These are phyloP conservation scores for Pseudogymnoascus sp. DNA, from an alignment of 2,329 filamentous ascomycete species.

Conservation along the genomic window DNA sequence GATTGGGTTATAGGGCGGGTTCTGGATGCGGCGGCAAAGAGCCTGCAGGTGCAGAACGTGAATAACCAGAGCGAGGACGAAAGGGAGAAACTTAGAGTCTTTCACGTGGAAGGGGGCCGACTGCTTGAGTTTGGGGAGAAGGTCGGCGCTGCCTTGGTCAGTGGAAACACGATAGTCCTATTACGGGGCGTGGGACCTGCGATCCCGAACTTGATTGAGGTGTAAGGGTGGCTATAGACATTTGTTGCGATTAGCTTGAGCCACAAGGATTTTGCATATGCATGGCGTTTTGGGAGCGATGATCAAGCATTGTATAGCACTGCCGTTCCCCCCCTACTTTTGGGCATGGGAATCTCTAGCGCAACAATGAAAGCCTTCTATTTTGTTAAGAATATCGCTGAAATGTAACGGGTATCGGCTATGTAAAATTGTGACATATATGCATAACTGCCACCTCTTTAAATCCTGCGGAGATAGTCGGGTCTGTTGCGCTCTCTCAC, in stretches of 20 bases:
- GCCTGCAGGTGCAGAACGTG: slow-evolving; percentile 71
- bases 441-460: background rate
- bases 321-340: background rate
- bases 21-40: slow-evolving; percentile 68
- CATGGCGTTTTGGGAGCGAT: background rate
- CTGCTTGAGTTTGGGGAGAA: slow-evolving; percentile 84
- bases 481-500: background rate
- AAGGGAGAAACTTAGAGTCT: slow-evolving; percentile 74
- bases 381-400: background rate
- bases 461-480: background rate
- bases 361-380: background rate
- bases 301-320: background rate
- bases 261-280: background rate
- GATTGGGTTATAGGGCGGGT: slow-evolving; percentile 88
- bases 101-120: slow-evolving; percentile 84
- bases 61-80: slow-evolving; percentile 73
- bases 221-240: slow-evolving; percentile 24
- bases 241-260: background rate
- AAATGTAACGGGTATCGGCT: background rate
- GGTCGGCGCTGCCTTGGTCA: slow-evolving; percentile 63
- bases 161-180: slow-evolving; percentile 84
- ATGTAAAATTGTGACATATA: background rate
- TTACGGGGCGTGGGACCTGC: slow-evolving; percentile 77
- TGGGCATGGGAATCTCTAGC: background rate
- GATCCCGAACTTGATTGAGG: slow-evolving; percentile 59